Conservation (phyloP, 176 grass and related monocot genomes). For the Raddia guianensis region DNA sequence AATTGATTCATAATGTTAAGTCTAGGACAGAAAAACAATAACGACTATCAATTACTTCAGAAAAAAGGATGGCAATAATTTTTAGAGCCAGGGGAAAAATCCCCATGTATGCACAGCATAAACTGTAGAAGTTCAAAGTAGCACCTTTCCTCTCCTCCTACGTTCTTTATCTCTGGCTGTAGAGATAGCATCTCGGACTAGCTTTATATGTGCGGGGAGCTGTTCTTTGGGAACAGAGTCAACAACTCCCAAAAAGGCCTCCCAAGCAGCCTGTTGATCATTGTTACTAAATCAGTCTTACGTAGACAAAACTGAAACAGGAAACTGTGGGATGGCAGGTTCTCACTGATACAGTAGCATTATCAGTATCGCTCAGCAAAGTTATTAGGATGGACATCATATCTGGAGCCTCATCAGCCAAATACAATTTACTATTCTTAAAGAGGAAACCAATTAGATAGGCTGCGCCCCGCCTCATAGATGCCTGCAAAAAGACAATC, state of each 20-base stretch:
- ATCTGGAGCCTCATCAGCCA: conserved; percentile 81
- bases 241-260: conserved; percentile 93
- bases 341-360: conserved; percentile 84
- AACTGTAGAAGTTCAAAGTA: conserved; percentile 26
- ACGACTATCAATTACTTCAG: conserved; percentile 7
- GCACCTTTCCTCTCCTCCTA: conserved; percentile 79
- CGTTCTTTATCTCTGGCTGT: conserved; percentile 97
- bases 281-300: conserved; percentile 34
- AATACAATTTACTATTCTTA: conserved; percentile 91
- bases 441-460: conserved; percentile 94
- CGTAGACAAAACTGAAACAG: conserved; percentile 34
- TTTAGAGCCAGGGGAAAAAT: neutral
- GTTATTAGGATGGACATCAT: conserved; percentile 87
- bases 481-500: conserved; percentile 59
- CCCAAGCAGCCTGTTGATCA: conserved; percentile 78
- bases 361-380: conserved; percentile 84
- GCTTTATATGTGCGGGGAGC: conserved; percentile 84
- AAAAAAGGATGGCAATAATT: conserved; percentile 23
- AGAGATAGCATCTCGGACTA: conserved; percentile 93
- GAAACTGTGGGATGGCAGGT: conserved; percentile 15
- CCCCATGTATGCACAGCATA: conserved; percentile 23
- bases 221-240: conserved; percentile 86
- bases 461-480: conserved; percentile 79
- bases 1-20: conserved; percentile 49
- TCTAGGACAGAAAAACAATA: conserved; percentile 12